phyloP scores from a whole-genome alignment of 345 rosid species.

The Eucalyptus pauciflora region DNA sequence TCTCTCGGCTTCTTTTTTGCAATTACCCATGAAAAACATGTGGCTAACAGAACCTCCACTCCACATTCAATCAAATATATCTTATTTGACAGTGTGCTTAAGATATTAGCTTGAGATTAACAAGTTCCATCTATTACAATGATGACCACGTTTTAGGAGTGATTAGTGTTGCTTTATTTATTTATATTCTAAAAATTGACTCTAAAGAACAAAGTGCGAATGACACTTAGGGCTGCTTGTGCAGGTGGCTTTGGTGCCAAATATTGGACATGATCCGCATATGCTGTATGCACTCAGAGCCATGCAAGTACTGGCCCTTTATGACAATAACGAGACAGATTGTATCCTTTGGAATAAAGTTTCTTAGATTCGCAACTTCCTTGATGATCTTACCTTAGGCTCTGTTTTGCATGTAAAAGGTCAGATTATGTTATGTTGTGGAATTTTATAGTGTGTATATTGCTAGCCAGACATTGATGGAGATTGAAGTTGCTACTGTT shows the following conservation, averaged over 20 bases:
- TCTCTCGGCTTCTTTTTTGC: not conserved
- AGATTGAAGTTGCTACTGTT: too few species aligned
- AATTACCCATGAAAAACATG: too few species aligned
- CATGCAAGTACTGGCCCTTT: slow-evolving; percentile 61
- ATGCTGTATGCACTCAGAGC: slow-evolving; percentile 61
- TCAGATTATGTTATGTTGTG: too few species aligned
- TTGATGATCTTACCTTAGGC: too few species aligned
- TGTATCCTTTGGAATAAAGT: too few species aligned
- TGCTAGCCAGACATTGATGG: too few species aligned
- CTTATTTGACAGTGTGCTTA: not conserved
- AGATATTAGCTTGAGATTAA: not conserved
- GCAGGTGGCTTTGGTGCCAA: slow-evolving; percentile 72
- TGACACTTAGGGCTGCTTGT: not conserved
- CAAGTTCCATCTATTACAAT: not conserved
- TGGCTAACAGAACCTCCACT: too few species aligned
- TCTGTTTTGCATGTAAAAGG: too few species aligned
- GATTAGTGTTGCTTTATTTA: not conserved
- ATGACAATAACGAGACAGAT: slow-evolving; percentile 48
- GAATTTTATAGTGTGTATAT: too few species aligned
- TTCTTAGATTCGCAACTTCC: too few species aligned
- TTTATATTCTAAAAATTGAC: too few species aligned
- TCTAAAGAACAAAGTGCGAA: fast-evolving
- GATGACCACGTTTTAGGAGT: not conserved
- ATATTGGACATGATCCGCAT: slow-evolving; percentile 74
- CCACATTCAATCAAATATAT: fast-evolving